Base-by-base conservation (phyloP, 306 rosid genomes). In the Fagus sylvatica region DNA sequence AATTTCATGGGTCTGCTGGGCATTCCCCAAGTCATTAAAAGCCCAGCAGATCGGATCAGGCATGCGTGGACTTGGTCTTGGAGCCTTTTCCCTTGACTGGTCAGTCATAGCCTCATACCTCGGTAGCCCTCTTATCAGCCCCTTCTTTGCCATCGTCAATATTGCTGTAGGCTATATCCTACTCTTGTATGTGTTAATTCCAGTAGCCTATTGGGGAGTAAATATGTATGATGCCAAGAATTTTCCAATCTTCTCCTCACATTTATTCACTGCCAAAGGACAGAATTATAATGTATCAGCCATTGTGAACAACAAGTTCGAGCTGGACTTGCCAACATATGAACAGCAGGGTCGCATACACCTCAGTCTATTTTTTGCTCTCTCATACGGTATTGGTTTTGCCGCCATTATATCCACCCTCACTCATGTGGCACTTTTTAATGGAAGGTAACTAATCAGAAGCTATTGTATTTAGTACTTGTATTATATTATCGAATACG, bases 1-100 rank as follows among this genome's bases (percentile, higher is more conserved):
- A 4, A 88, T 91, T 57, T 91, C 97, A 11, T 89, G 91, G 89
- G 74, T 89, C 0, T 89, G 97, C 16, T 91, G 88, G 92, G 9
- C 65, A 1, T 88, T 71, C 28, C 90, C 92, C 4, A 76, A 73
- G 2, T 89, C 92, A 0, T 79, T 91, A 13, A 85, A 80, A 1
- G 91, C 91, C 42, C 97, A 91, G 5, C 92, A 89, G 43, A 56
- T 88, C n/a, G 97, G 97, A 0, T 91, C 97, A 0, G 97, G 94
- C 64, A 42, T 51, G 55, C 19, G 12, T 0, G 97, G 97, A 2
- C 91, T 91, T 28, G 97, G 97, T 4, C 2, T 89, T 5, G 97
- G 93, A 11, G 61, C 90, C 4, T 82, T 91, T 34, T 56, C 90
- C 1, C 84, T 90, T 33, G 94, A 90, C 51, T 90, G 94, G 97